These are phyloP conservation scores for Hebeloma cylindrosporum DNA, from an alignment of 768 basidiomycete species.

Conservation along the genomic window DNA sequence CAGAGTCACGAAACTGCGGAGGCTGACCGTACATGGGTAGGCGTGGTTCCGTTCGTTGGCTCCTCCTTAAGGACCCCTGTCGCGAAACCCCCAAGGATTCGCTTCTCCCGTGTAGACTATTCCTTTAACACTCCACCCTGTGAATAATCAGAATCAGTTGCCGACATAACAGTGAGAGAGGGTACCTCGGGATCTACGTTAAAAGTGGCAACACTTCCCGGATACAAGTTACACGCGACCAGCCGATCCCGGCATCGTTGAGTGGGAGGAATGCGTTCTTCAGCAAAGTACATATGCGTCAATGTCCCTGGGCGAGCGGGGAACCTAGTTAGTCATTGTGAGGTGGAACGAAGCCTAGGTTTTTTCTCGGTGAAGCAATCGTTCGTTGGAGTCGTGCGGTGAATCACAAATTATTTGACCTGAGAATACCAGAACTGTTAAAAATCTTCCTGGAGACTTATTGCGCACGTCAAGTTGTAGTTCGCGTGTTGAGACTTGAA, in stretches of 20 bases:
- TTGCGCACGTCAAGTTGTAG: no score
- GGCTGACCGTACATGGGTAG: neutral
- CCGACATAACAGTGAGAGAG: slow-evolving; percentile 19
- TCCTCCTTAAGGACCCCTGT: slow-evolving; percentile 21
- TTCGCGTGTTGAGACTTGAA: no score
- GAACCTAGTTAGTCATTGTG: slow-evolving; percentile 17
- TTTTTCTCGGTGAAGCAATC: no score
- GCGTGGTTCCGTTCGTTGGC: slow-evolving; percentile 5
- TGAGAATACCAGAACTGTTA: no score
- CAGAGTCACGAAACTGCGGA: slow-evolving; percentile 18
- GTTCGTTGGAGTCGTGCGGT: no score
- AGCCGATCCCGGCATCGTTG: neutral
- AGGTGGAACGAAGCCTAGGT: slow-evolving; percentile 23
- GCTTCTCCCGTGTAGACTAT: slow-evolving; percentile 4
- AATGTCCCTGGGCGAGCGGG: slow-evolving; percentile 5
- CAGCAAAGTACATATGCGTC: neutral
- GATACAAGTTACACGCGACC: slow-evolving; percentile 22
- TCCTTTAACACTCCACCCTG: slow-evolving; percentile 5
- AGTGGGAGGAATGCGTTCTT: neutral
- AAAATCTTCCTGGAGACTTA: no score
- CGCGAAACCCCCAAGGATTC: slow-evolving; percentile 31
- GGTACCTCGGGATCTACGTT: slow-evolving; percentile 25
- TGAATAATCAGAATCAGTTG: slow-evolving; percentile 7
- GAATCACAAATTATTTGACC: no score
- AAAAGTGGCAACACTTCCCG: slow-evolving; percentile 13